phyloP scores from a whole-genome alignment of 805 yeast genomes.

The Metschnikowia lunata region DNA sequence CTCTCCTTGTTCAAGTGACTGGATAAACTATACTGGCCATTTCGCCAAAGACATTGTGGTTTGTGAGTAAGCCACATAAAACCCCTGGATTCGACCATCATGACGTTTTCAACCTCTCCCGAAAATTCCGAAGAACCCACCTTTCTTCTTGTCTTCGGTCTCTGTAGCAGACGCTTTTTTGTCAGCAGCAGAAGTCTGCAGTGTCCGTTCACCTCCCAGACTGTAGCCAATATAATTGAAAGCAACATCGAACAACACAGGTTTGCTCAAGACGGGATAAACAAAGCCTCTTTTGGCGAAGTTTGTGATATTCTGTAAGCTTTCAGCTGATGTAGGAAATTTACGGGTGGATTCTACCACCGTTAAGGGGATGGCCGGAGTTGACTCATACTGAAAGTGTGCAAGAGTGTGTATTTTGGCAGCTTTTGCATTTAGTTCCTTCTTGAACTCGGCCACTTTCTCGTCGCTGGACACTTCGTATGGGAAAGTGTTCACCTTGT shows the following conservation, averaged over 20 bases:
- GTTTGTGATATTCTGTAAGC: constrained; percentile 20
- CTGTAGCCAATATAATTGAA: constrained; percentile 67
- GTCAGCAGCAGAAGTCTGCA: constrained; percentile 8
- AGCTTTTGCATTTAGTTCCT: constrained; percentile 15
- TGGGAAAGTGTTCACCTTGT: constrained; percentile 38
- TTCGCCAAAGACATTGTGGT: no score
- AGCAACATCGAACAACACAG: constrained; percentile 88
- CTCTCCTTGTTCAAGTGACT: no score
- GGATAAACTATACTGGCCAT: no score
- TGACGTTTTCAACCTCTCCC: constrained; percentile 37
- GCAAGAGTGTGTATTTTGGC: constrained; percentile 43
- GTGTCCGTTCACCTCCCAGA: constrained; percentile 19
- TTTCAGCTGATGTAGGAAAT: constrained; percentile 30
- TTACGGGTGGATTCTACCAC: constrained; percentile 44
- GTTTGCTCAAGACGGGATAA: constrained; percentile 70
- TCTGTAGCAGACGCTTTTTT: constrained; percentile 20
- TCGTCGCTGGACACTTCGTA: constrained; percentile 38
- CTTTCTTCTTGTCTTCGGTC: constrained; percentile 42
- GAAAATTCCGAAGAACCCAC: constrained; percentile 72
- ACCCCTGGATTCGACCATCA: no score
- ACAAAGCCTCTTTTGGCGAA: constrained; percentile 26
- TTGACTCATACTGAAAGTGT: constrained; percentile 34
- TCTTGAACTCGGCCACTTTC: constrained; percentile 24
- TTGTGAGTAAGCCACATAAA: neutral
- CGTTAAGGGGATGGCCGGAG: constrained; percentile 13